phyloP scores from a whole-genome alignment of 768 basidiomycete genomes.

The Mycena haematopus region DNA sequence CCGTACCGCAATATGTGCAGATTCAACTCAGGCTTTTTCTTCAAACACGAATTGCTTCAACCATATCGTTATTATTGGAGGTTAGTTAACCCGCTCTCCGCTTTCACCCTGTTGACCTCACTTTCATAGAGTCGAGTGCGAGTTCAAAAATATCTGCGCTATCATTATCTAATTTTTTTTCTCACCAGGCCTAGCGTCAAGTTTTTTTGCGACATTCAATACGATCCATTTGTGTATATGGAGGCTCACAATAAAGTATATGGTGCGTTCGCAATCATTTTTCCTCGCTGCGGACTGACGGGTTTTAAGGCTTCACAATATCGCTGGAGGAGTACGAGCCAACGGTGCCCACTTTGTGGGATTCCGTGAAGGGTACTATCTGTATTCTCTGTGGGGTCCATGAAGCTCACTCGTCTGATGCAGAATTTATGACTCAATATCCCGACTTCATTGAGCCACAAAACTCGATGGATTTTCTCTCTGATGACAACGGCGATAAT shows the following conservation, averaged over 20 bases:
- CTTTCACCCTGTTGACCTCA: background rate
- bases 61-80: slow-evolving; percentile 82
- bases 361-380: slow-evolving; percentile 53
- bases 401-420: background rate
- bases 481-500: slow-evolving; percentile 60
- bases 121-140: slow-evolving; percentile 72
- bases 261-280: slow-evolving; percentile 35
- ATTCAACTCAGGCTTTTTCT: slow-evolving; percentile 78
- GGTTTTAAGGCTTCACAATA: slow-evolving; percentile 60
- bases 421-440: slow-evolving; percentile 53
- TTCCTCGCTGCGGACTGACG: background rate
- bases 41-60: slow-evolving; percentile 69
- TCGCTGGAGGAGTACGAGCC: slow-evolving; percentile 67
- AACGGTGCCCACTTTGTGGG: slow-evolving; percentile 72
- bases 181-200: slow-evolving; percentile 60
- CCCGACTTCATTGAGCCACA: slow-evolving; percentile 57
- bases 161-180: background rate
- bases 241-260: slow-evolving; percentile 72
- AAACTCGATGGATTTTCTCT: slow-evolving; percentile 69
- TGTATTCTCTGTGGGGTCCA: background rate
- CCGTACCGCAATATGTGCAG: slow-evolving; percentile 77
- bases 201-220: slow-evolving; percentile 72
- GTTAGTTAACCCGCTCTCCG: slow-evolving; percentile 42
- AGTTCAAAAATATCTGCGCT: slow-evolving; percentile 21
- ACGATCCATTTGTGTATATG: slow-evolving; percentile 78